These are phyloP conservation scores for Skeletonema menzelii DNA, from an alignment of 108 stramenopile genomes.

Conservation along the genomic window DNA sequence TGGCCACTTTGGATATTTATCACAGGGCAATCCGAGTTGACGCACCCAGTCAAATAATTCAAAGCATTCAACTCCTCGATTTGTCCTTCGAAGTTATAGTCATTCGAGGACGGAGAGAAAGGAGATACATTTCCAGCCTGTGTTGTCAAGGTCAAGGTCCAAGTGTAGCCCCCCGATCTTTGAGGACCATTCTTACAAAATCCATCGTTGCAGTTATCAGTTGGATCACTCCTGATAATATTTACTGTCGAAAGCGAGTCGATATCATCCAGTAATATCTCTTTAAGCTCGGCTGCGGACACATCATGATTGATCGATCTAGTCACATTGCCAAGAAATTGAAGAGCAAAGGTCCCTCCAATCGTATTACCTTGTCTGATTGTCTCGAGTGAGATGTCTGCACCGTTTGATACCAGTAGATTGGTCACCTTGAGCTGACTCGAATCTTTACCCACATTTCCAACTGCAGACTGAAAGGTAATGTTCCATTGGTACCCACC, in stretches of 20 bases:
- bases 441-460: conserved; percentile 32
- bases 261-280: conserved; percentile 30
- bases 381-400: conserved; percentile 47
- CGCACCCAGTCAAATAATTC: conserved; percentile 50
- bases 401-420: conserved; percentile 56
- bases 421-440: conserved; percentile 32
- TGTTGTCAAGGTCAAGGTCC: conserved; percentile 56
- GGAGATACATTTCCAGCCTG: conserved; percentile 56
- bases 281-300: conserved; percentile 32
- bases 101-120: conserved; percentile 46
- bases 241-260: conserved; percentile 18
- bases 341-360: conserved; percentile 66
- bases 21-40: conserved; percentile 41
- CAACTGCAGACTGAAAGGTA: conserved; percentile 57
- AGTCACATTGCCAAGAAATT: conserved; percentile 53
- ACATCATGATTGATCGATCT: conserved; percentile 40
- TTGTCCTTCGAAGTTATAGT: conserved; percentile 38
- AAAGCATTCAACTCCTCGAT: conserved; percentile 28
- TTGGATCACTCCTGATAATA: conserved; percentile 37
- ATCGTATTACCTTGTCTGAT: conserved; percentile 59
- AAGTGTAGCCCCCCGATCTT: conserved; percentile 51
- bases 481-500: conserved; percentile 63
- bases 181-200: conserved; percentile 52
- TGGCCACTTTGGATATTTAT: conserved; percentile 31
- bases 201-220: conserved; percentile 54